Evolutionary conservation across 2,329 filamentous ascomycete species (phyloP), one percentile per base, ranked within the genome.

Genomic region (Seiridium cupressi): DNA sequence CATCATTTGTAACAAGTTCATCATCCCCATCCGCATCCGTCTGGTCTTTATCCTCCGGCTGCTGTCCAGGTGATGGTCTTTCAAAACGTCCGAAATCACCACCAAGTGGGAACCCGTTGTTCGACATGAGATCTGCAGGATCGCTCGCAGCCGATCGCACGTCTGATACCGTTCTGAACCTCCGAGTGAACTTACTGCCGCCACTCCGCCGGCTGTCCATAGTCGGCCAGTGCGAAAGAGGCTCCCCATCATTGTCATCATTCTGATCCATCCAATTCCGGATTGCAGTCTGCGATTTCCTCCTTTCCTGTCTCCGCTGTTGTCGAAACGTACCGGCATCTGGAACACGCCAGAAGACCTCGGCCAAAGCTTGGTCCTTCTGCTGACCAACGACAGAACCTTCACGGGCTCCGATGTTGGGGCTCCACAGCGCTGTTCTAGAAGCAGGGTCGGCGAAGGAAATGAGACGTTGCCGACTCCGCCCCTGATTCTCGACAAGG

Each of bases 1-100:
- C 90, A 59, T 92, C 90, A 59, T 93, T 91, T 3, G 90, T 93
- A 10, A 91, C 84, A n/a, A 93, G 79, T 73, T 97, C 93, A 68
- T 97, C 93, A 68, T 97, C 93, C 0, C 92, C 92, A 70, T 96
- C 92, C 5, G 89, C 91, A 68, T 95, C 92, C 0, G 91, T 93
- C 60, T 93, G 87, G 49, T 84, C 82, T 64, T 82, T 83, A 55
- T 80, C 77, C 32, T 78, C 68, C 77, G 82, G 48, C 68, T 72
- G 78, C 64, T 74, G 72, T 65, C 81, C 78, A 72, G 85, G 76
- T 44, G 74, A 76, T 34, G 74, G 72, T 64, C 61, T 67, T 65
- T 70, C 66, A 32, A 65, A 71, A 65, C 70, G 68, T 35, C 68
- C 62, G 9, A 66, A 62, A 7, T 66, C 73, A 55, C 61, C 63